Evolutionary conservation across 495 filamentous ascomycete species (phyloP).

Genomic region (Aspergillus nidulans): DNA sequence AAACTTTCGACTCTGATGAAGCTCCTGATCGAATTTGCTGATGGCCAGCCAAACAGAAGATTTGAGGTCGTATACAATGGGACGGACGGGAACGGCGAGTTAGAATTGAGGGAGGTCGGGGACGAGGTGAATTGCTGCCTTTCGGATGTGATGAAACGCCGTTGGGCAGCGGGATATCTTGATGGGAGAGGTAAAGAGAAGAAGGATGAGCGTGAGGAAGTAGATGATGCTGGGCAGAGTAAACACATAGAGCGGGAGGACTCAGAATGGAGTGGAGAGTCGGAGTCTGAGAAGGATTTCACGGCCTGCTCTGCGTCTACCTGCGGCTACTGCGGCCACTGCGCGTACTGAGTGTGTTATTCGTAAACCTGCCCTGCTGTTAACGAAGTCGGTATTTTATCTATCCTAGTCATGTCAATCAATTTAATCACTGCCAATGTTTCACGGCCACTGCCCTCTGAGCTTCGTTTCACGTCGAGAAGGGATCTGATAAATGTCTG

Average conservation of each 20-base stretch:
- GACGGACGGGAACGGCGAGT: slow-evolving; percentile 4
- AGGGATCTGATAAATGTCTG: too few relatives aligned
- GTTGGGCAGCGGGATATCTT: background rate
- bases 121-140: slow-evolving; percentile 19
- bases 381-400: too few relatives aligned
- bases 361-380: too few relatives aligned
- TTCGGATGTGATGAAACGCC: slow-evolving; percentile 3
- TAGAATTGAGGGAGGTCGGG: slow-evolving; percentile 42
- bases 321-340: slow-evolving; percentile 8
- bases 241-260: background rate
- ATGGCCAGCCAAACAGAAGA: slow-evolving; percentile 24
- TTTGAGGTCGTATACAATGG: slow-evolving; percentile 40
- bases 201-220: background rate
- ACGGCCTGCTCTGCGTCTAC: slow-evolving; percentile 4
- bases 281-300: slow-evolving; percentile 6
- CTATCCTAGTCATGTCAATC: too few relatives aligned
- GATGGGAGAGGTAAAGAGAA: background rate
- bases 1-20: slow-evolving; percentile 40
- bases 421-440: too few relatives aligned
- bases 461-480: too few relatives aligned
- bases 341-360: background rate
- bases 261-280: background rate
- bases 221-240: background rate
- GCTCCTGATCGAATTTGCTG: slow-evolving; percentile 41
- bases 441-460: too few relatives aligned